Conservation (phyloP, 73 alveolate species). For the Paramecium bursaria region DNA sequence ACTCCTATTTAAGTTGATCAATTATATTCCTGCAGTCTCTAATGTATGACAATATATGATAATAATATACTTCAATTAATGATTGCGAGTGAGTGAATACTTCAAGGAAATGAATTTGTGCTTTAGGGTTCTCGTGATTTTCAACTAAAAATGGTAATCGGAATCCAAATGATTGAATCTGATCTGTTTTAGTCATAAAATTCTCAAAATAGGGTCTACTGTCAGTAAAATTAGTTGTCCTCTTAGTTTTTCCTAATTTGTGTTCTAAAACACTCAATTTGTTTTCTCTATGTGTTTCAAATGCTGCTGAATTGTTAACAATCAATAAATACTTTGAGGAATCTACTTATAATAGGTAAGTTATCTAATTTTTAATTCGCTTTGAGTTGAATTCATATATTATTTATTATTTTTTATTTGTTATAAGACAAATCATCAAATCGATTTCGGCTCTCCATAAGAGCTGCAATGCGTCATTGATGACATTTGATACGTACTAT, state of each 20-base stretch:
- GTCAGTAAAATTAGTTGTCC: conserved; percentile 3
- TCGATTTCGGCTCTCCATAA: too few relatives aligned
- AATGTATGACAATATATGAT: background rate
- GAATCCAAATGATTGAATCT: background rate
- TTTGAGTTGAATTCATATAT: too few relatives aligned
- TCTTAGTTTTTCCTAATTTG: conserved; percentile 29
- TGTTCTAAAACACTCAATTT: conserved; percentile 40
- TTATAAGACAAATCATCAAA: too few relatives aligned
- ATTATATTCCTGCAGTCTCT: conserved; percentile 1
- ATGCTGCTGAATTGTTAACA: conserved; percentile 3
- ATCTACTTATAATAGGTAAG: conserved; percentile 34
- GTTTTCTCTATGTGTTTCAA: conserved; percentile 1
- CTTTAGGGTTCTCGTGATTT: conserved; percentile 1
- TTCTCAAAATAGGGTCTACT: conserved; percentile 54
- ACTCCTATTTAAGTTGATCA: conserved; percentile 20
- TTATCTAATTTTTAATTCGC: conserved; percentile 61
- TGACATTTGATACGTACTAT: too few relatives aligned
- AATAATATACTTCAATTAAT: conserved; percentile 28
- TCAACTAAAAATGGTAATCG: conserved; percentile 37
- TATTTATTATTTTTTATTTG: too few relatives aligned
- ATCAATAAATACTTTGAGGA: conserved; percentile 5
- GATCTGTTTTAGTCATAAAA: conserved; percentile 49
- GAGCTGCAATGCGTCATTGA: too few relatives aligned
- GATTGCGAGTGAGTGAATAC: conserved; percentile 39
- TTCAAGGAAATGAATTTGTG: conserved; percentile 53